Evolutionary conservation across 305 asterid species (phyloP).

Genomic region (Withania somnifera): DNA sequence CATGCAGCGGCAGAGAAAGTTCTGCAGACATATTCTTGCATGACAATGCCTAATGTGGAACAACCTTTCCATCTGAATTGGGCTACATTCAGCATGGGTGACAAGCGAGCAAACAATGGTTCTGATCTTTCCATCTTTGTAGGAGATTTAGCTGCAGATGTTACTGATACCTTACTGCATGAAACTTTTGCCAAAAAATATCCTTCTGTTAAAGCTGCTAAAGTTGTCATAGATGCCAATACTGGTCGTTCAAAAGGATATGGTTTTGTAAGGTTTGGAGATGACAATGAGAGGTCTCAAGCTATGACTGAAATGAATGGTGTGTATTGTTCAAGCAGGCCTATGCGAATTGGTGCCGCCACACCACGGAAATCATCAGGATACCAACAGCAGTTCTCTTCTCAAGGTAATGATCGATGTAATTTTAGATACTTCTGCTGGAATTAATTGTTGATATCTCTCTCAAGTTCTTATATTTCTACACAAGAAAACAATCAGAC

Average conservation of each 20-base stretch:
- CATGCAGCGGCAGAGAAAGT: conserved; percentile 81
- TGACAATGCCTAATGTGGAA: conserved; percentile 69
- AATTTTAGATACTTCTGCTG: neutral
- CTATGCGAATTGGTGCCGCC: conserved; percentile 92
- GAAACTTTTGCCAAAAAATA: conserved; percentile 67
- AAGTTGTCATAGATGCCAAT: conserved; percentile 79
- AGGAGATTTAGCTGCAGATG: conserved; percentile 95
- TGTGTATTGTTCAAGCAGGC: conserved; percentile 76
- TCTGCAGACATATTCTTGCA: conserved; percentile 45
- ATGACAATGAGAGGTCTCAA: conserved; percentile 69
- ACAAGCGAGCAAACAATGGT: conserved; percentile 64
- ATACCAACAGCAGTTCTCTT: conserved; percentile 64
- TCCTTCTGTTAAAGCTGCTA: conserved; percentile 87
- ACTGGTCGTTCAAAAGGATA: conserved; percentile 94
- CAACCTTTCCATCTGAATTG: conserved; percentile 85
- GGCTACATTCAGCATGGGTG: conserved; percentile 97
- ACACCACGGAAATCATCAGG: conserved; percentile 88
- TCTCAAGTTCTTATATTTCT: neutral
- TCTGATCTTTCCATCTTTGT: conserved; percentile 90
- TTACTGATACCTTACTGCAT: conserved; percentile 70
- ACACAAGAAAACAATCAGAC: neutral
- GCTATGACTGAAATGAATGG: conserved; percentile 96
- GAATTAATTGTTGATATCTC: neutral
- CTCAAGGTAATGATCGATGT: conserved; percentile 36
- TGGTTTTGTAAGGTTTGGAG: conserved; percentile 95